Evolutionary conservation across 2,329 filamentous ascomycete genomes (phyloP).

Genomic region (Thelonectria discophora): DNA sequence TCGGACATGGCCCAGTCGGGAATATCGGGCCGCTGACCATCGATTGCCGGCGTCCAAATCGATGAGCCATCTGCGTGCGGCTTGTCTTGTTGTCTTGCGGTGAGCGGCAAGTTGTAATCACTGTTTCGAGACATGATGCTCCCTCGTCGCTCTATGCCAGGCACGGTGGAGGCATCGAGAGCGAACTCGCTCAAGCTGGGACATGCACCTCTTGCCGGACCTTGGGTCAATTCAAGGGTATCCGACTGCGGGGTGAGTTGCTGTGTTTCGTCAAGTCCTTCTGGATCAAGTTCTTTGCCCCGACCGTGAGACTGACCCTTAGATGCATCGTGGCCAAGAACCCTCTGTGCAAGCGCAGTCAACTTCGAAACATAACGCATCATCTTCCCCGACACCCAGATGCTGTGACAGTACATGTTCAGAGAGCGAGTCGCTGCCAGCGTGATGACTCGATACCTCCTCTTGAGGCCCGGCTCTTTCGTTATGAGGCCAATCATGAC

Average conservation of each 20-base stretch:
- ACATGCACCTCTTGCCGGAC: neutral
- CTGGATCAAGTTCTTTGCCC: neutral
- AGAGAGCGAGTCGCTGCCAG: conserved; percentile 24
- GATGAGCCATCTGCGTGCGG: neutral
- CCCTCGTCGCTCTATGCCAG: neutral
- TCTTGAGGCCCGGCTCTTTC: conserved; percentile 24
- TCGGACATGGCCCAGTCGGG: conserved; percentile 31
- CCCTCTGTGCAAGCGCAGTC: conserved; percentile 15
- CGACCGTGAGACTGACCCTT: neutral
- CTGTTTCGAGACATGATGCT: conserved; percentile 3
- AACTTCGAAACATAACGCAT: conserved; percentile 30
- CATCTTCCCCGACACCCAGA: conserved; percentile 34
- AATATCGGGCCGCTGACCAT: conserved; percentile 7
- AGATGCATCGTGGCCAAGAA: neutral
- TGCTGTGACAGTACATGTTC: conserved; percentile 29
- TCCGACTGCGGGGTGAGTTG: conserved; percentile 9
- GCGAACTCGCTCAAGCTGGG: neutral
- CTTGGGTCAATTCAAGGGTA: neutral
- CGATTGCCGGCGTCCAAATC: neutral
- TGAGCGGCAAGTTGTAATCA: neutral
- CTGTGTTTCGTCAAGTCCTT: conserved; percentile 5
- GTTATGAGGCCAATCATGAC: conserved; percentile 31
- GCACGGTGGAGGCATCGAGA: neutral
- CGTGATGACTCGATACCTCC: conserved; percentile 19
- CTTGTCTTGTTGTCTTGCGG: neutral